These are phyloP conservation scores for Rhododendron molle DNA, from an alignment of 148 eudicot genomes.

Conservation along the genomic window DNA sequence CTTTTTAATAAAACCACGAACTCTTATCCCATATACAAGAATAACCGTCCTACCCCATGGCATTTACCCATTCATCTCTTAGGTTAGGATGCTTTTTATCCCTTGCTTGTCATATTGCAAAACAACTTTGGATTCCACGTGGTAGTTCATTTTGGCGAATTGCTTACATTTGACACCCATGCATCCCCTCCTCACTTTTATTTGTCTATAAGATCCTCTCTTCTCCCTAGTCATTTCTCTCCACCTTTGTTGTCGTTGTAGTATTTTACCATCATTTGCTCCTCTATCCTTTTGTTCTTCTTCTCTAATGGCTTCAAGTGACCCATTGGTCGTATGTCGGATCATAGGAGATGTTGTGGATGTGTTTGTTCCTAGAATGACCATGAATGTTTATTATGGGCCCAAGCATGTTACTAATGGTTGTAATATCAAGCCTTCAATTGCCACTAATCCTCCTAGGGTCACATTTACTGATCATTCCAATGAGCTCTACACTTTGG, in stretches of 20 bases:
- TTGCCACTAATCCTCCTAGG: constrained; percentile 32
- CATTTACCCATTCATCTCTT: not conserved
- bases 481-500: constrained; percentile 38
- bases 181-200: not conserved
- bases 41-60: not conserved
- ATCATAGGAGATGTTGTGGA: constrained; percentile 57
- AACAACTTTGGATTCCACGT: constrained; percentile 2
- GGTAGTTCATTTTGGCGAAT: not conserved
- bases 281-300: not conserved
- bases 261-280: not conserved
- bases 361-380: constrained; percentile 38
- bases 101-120: not conserved
- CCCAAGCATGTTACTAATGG: constrained; percentile 46
- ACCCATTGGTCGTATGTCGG: constrained; percentile 41
- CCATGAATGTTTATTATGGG: constrained; percentile 36
- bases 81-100: not conserved
- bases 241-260: not conserved
- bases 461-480: constrained; percentile 32
- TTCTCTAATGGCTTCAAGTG: constrained; percentile 29
- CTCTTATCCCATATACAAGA: not conserved
- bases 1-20: not conserved
- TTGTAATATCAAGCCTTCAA: constrained; percentile 49
- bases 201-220: not conserved
- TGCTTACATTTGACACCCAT: constrained; percentile 11
- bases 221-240: not conserved